Evolutionary conservation across 2,329 filamentous ascomycete species (phyloP).

Genomic region (Ophiostoma sp.): DNA sequence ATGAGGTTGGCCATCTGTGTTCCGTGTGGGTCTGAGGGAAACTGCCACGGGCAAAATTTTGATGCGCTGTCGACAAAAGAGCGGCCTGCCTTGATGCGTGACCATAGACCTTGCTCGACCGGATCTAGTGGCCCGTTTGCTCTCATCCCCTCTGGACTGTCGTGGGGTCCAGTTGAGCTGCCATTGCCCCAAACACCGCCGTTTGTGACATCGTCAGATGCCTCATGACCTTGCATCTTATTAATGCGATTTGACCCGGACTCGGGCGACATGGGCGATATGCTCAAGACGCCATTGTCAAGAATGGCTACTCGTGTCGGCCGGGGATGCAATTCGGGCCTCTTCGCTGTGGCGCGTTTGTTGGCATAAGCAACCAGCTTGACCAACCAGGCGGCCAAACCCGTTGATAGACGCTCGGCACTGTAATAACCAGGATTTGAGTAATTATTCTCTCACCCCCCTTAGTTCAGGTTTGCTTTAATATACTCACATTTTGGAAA

Average conservation of each 20-base stretch:
- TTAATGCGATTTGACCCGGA: background rate
- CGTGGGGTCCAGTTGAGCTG: no score
- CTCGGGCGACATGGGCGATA: background rate
- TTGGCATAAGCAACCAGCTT: background rate
- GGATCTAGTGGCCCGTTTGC: background rate
- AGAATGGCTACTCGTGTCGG: background rate
- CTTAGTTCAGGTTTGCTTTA: background rate
- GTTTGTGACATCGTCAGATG: background rate
- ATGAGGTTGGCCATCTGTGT: background rate
- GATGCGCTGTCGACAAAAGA: slow-evolving; percentile 2
- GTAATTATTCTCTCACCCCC: no score
- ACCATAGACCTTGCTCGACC: background rate
- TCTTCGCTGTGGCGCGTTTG: background rate
- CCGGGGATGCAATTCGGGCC: background rate
- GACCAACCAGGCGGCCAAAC: background rate
- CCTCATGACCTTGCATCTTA: background rate
- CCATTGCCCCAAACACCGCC: no score
- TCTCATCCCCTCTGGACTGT: no score
- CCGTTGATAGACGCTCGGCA: background rate
- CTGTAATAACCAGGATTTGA: background rate
- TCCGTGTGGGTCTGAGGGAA: background rate
- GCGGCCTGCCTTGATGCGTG: background rate
- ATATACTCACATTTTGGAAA: background rate
- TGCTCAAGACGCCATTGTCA: background rate
- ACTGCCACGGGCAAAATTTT: slow-evolving; percentile 7